Conservation (phyloP, 768 basidiomycete species). For the Lyophyllum atratum region DNA sequence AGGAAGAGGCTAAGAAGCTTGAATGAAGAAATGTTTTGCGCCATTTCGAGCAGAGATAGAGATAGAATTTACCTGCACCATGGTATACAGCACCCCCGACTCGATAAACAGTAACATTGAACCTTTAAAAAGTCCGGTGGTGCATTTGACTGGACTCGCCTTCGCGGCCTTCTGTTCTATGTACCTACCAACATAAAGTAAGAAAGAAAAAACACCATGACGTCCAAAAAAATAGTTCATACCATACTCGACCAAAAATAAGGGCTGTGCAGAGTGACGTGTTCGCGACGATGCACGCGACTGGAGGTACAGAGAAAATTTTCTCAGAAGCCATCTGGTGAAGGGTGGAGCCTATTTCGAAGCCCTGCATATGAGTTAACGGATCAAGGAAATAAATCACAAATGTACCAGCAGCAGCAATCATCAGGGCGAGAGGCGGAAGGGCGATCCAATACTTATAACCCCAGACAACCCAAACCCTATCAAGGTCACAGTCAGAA, state of each 20-base stretch:
- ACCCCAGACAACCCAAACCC: slow-evolving; percentile 16
- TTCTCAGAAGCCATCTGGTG: not conserved
- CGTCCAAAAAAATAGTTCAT: not conserved
- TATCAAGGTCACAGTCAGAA: not conserved
- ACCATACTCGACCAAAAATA: slow-evolving; percentile 1
- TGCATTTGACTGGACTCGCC: not conserved
- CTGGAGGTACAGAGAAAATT: not conserved
- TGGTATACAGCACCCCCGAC: not conserved
- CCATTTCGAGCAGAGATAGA: not conserved
- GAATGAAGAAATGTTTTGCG: not conserved
- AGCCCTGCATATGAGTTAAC: not conserved
- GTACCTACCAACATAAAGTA: not conserved
- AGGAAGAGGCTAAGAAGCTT: slow-evolving; percentile 2
- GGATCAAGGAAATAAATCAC: not conserved
- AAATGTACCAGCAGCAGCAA: not conserved
- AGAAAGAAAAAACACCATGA: not conserved
- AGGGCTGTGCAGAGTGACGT: not conserved
- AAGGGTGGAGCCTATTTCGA: not conserved
- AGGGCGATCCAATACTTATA: slow-evolving; percentile 6
- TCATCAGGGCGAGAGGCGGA: slow-evolving; percentile 2
- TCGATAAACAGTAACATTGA: not conserved
- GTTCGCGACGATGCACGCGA: not conserved
- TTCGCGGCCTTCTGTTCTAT: not conserved
- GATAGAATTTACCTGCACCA: not conserved
- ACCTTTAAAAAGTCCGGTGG: not conserved